Evolutionary conservation across 768 basidiomycete species (phyloP).

Genomic region (Lactifluus hygrophoroides): DNA sequence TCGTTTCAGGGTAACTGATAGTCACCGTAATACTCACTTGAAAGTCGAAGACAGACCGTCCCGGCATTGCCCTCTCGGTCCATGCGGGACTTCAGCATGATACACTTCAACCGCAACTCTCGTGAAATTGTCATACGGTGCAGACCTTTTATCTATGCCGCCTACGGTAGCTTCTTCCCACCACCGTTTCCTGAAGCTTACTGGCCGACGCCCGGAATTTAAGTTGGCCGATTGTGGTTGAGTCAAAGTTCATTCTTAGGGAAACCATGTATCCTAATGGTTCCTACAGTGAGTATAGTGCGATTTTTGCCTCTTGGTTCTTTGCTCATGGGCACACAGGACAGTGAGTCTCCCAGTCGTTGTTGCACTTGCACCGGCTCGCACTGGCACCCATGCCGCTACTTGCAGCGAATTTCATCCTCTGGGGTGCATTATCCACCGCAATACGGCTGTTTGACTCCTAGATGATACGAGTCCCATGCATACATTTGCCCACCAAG

Average conservation of each 20-base stretch:
- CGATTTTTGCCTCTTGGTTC: background rate
- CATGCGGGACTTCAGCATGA: too few relatives aligned
- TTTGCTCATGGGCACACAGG: background rate
- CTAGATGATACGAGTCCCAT: slow-evolving; percentile 11
- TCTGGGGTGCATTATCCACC: slow-evolving; percentile 14
- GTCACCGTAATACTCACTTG: too few relatives aligned
- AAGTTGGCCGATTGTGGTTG: slow-evolving; percentile 15
- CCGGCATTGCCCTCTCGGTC: too few relatives aligned
- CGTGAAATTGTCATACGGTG: too few relatives aligned
- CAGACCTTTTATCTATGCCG: slow-evolving; percentile 27
- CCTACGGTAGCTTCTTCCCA: slow-evolving; percentile 20
- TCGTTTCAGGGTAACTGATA: too few relatives aligned
- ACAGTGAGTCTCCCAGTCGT: slow-evolving; percentile 4
- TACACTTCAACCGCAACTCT: too few relatives aligned
- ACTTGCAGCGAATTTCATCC: slow-evolving; percentile 18
- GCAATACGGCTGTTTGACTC: slow-evolving; percentile 17
- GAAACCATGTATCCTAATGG: slow-evolving; percentile 10
- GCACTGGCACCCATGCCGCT: slow-evolving; percentile 19
- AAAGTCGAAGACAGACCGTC: too few relatives aligned
- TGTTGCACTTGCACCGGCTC: too few relatives aligned
- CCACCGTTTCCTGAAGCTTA: slow-evolving; percentile 7
- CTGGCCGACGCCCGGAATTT: slow-evolving; percentile 17
- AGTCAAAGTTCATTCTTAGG: slow-evolving; percentile 3
- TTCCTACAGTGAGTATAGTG: slow-evolving; percentile 14
- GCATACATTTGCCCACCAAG: background rate